phyloP scores from a whole-genome alignment of 108 stramenopile species.

The Nitzschia putrida region DNA sequence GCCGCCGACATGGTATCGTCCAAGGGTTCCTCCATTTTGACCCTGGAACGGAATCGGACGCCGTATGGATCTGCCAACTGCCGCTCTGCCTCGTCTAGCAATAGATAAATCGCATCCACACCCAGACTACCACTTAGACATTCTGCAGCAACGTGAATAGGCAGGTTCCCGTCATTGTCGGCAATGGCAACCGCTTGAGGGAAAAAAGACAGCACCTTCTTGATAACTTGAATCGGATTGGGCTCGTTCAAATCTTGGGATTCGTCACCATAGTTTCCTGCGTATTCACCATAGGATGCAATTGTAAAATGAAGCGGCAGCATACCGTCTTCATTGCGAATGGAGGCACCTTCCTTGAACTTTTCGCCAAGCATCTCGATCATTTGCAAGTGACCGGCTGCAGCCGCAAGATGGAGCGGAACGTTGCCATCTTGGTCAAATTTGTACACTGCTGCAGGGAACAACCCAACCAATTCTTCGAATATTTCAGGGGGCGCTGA shows the following conservation, averaged over 20 bases:
- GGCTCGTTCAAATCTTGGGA: constrained; percentile 13
- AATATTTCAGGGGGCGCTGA: constrained; percentile 62
- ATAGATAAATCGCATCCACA: constrained; percentile 62
- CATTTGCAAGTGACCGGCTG: constrained; percentile 75
- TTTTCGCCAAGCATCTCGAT: constrained; percentile 66
- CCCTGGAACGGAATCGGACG: constrained; percentile 46
- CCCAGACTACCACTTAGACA: constrained; percentile 62
- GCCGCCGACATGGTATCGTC: constrained; percentile 34
- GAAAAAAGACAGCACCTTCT: constrained; percentile 59
- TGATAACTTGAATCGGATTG: constrained; percentile 27
- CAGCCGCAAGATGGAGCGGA: constrained; percentile 83
- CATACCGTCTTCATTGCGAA: constrained; percentile 85
- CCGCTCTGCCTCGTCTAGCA: constrained; percentile 65
- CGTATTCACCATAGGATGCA: constrained; percentile 28
- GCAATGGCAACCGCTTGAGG: constrained; percentile 66
- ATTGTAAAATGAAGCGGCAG: constrained; percentile 79
- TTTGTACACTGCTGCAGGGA: constrained; percentile 73
- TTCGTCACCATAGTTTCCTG: constrained; percentile 9
- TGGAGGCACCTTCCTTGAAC: constrained; percentile 81
- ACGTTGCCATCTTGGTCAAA: constrained; percentile 85
- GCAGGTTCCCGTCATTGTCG: constrained; percentile 84
- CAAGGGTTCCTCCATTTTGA: constrained; percentile 42
- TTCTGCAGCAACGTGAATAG: constrained; percentile 74
- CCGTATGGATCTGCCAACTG: constrained; percentile 45
- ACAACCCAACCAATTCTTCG: constrained; percentile 55